These are phyloP conservation scores for Sabuloglossum arenarium DNA, from an alignment of 495 filamentous ascomycete species.

Conservation along the genomic window DNA sequence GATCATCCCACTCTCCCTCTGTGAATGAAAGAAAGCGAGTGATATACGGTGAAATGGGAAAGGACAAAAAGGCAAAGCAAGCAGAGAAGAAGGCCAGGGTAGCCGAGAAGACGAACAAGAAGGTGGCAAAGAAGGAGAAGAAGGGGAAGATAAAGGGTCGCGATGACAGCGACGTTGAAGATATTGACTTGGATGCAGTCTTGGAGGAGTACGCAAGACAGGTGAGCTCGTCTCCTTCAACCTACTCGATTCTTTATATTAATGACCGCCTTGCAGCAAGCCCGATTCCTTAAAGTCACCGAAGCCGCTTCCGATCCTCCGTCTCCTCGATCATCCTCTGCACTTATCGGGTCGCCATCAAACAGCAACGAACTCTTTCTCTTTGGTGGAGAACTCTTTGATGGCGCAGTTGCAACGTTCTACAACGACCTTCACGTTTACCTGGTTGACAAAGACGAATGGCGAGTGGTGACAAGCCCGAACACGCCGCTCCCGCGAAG, in stretches of 20 bases:
- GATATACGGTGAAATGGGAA: conserved; percentile 10
- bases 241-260: neutral
- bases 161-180: conserved; percentile 66
- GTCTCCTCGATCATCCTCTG: conserved; percentile 47
- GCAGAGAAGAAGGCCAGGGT: conserved; percentile 39
- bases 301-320: conserved; percentile 61
- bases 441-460: conserved; percentile 66
- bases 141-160: conserved; percentile 32
- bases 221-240: conserved; percentile 4
- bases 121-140: conserved; percentile 40
- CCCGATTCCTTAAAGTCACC: conserved; percentile 81
- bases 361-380: conserved; percentile 79
- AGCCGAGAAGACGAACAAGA: conserved; percentile 43
- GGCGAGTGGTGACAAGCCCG: conserved; percentile 70
- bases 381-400: conserved; percentile 65
- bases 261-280: conserved; percentile 34
- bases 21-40: too few species aligned
- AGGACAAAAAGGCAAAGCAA: conserved; percentile 37
- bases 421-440: conserved; percentile 72
- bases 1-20: too few species aligned
- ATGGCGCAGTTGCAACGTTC: conserved; percentile 39
- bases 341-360: conserved; percentile 61
- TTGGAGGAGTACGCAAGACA: conserved; percentile 61
- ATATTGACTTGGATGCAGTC: conserved; percentile 93
- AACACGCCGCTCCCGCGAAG: conserved; percentile 82